phyloP scores from a whole-genome alignment of 345 rosid genomes.

The Populus euphratica region DNA sequence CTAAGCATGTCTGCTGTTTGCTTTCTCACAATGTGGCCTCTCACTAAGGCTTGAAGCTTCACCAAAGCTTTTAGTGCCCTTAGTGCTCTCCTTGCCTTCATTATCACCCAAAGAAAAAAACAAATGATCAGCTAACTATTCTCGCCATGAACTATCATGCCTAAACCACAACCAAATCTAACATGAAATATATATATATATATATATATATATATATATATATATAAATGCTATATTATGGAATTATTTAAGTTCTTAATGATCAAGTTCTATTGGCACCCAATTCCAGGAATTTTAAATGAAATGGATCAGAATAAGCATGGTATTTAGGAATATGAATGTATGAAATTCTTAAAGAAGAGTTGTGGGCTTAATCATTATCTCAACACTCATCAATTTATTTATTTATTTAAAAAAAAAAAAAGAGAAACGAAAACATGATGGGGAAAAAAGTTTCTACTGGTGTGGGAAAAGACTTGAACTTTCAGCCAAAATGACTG shows the following conservation, averaged over 20 bases:
- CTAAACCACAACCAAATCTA: background rate
- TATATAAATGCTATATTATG: background rate
- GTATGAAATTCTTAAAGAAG: background rate
- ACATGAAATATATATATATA: background rate
- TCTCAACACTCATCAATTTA: background rate
- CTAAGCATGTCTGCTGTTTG: constrained; percentile 36
- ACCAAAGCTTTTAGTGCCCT: constrained; percentile 33
- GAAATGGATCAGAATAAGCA: background rate
- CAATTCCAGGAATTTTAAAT: background rate
- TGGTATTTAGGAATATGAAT: background rate
- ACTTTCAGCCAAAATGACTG: background rate
- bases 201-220: too few relatives aligned
- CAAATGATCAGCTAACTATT: background rate
- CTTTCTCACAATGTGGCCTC: constrained; percentile 38
- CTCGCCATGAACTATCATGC: background rate
- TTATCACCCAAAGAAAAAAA: constrained; percentile 3
- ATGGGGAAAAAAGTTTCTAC: background rate
- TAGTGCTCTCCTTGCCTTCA: constrained; percentile 36
- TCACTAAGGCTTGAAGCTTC: constrained; percentile 34
- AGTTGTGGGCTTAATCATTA: constrained; percentile 11
- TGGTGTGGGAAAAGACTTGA: background rate
- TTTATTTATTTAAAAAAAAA: too few relatives aligned
- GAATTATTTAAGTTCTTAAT: background rate
- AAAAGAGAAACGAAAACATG: too few relatives aligned
- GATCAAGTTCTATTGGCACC: background rate